Evolutionary conservation across 768 basidiomycete genomes (phyloP).

Genomic region (Stropharia rugosoannulata): DNA sequence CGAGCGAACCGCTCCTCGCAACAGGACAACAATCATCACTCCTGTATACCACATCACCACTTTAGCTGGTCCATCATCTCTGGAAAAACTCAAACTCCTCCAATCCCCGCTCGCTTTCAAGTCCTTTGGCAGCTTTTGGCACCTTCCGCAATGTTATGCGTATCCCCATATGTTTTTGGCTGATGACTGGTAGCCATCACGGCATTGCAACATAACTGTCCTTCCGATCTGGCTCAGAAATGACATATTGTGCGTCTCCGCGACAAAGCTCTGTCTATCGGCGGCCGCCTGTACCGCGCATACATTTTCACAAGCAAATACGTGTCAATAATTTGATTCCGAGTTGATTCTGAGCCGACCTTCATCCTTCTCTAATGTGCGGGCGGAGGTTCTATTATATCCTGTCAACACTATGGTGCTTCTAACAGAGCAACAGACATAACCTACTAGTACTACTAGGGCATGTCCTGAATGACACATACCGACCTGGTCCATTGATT

Average conservation of each 20-base stretch:
- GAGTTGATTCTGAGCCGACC: no score
- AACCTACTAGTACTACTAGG: no score
- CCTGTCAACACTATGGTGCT: no score
- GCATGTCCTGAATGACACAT: not conserved
- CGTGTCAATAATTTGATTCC: no score
- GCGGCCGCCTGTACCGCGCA: no score
- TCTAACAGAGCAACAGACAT: no score
- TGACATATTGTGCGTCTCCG: no score
- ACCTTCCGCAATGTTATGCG: not conserved
- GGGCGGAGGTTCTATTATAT: no score
- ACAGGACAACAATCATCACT: not conserved
- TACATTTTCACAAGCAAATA: no score
- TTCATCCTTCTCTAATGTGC: no score
- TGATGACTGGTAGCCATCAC: not conserved
- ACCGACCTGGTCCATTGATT: conserved; percentile 6
- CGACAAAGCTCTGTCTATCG: no score
- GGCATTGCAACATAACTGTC: not conserved
- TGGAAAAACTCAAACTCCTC: not conserved
- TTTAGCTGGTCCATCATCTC: not conserved
- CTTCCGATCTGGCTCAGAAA: no score
- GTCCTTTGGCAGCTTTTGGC: not conserved
- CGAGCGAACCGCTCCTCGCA: not conserved
- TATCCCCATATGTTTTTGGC: conserved; percentile 1
- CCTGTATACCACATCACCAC: not conserved
- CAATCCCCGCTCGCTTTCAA: not conserved